A percentile compares a stretch with the other conserved stretches of the same genome.
Conservation (phyloP, 2,329 filamentous ascomycete species). For the Microdochium bolleyi region DNA sequence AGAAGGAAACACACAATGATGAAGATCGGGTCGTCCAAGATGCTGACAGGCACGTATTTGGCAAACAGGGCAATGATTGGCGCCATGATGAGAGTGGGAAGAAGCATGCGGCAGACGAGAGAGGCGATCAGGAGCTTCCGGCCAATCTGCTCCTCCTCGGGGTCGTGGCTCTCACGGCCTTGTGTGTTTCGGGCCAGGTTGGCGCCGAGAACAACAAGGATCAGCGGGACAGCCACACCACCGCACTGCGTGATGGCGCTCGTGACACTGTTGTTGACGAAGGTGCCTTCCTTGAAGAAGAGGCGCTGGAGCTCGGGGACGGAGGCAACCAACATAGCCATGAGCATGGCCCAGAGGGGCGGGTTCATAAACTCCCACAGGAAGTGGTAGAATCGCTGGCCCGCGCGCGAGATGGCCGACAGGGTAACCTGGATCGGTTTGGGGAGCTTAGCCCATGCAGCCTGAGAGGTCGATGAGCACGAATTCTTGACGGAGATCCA, state of each 20-base stretch:
- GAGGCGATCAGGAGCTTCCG: constrained; percentile 79
- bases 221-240: constrained; percentile 87
- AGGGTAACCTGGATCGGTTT: constrained; percentile 27
- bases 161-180: constrained; percentile 54
- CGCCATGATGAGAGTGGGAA: constrained; percentile 88
- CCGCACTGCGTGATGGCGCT: constrained; percentile 79
- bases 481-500: constrained; percentile 11
- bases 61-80: constrained; percentile 79
- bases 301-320: constrained; percentile 72
- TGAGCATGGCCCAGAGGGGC: constrained; percentile 92
- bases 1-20: constrained; percentile 96
- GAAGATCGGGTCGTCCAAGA: constrained; percentile 95
- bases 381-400: constrained; percentile 48
- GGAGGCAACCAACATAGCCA: constrained; percentile 84
- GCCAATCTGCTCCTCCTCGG: constrained; percentile 61
- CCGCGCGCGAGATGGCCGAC: constrained; percentile 20
- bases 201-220: constrained; percentile 88
- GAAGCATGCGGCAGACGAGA: constrained; percentile 80
- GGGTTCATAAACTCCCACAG: constrained; percentile 97
- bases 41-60: constrained; percentile 87
- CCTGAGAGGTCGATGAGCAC: constrained; percentile 6
- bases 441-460: constrained; percentile 30
- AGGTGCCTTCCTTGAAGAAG: constrained; percentile 85
- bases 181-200: constrained; percentile 91
- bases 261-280: constrained; percentile 88